Evolutionary conservation across 176 grass and related monocot species (phyloP).

Genomic region (Triticum turgidum): DNA sequence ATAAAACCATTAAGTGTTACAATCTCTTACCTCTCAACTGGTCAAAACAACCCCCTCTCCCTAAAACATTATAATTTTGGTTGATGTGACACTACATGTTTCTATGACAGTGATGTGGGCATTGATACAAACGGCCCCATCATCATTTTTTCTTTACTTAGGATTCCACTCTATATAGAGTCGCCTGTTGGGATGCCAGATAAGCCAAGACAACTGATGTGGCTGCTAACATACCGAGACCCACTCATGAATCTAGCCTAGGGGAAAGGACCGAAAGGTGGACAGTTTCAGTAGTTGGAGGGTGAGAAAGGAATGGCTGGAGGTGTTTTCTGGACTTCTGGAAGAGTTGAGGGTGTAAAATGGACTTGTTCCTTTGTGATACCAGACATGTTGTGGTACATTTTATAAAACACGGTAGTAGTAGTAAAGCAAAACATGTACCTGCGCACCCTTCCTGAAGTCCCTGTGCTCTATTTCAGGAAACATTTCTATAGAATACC

Average conservation of each 20-base stretch:
- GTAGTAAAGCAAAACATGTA: constrained; percentile 30
- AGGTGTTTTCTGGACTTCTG: no score
- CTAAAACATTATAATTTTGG: neutral
- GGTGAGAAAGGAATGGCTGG: no score
- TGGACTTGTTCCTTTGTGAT: neutral
- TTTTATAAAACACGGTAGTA: constrained; percentile 11
- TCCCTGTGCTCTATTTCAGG: constrained; percentile 80
- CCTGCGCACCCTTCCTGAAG: constrained; percentile 98
- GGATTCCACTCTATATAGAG: neutral
- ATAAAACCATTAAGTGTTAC: neutral
- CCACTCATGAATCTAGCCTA: constrained; percentile 1
- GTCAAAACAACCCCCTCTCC: constrained; percentile 3
- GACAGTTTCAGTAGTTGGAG: neutral
- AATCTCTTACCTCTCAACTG: neutral
- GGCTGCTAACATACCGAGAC: neutral
- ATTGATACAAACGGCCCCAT: neutral
- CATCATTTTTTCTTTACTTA: neutral
- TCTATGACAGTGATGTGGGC: neutral
- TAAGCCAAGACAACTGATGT: neutral
- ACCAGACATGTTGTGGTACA: neutral
- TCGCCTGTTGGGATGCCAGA: neutral
- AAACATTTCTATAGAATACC: constrained; percentile 80
- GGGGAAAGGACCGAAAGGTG: neutral
- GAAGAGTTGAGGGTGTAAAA: neutral
- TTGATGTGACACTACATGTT: constrained; percentile 13